A percentile compares a stretch with the other conserved stretches of the same genome.
Conservation (phyloP, 192 early-diverging fungal species). For the Podila clonocystis region DNA sequence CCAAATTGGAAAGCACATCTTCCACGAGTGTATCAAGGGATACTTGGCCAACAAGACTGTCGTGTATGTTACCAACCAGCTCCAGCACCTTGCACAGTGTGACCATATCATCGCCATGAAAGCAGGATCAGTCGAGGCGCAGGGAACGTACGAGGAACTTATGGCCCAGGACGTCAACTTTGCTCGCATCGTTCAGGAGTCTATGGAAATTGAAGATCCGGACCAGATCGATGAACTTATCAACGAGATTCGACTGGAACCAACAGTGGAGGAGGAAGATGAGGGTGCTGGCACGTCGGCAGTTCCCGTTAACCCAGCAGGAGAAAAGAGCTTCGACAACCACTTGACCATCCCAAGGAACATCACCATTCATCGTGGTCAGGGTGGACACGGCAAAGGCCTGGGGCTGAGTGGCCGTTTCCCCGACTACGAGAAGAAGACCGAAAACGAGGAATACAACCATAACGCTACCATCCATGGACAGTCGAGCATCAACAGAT, state of each 20-base stretch:
- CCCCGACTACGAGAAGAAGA: not conserved
- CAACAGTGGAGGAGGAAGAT: conserved; percentile 40
- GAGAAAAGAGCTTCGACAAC: conserved; percentile 16
- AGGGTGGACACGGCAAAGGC: not conserved
- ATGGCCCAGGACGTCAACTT: conserved; percentile 72
- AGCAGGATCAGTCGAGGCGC: conserved; percentile 56
- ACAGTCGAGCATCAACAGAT: conserved; percentile 9
- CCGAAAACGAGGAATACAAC: conserved; percentile 7
- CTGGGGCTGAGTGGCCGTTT: conserved; percentile 10
- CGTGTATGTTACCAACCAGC: conserved; percentile 74
- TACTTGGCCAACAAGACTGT: conserved; percentile 66
- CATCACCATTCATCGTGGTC: conserved; percentile 11
- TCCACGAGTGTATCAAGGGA: conserved; percentile 60
- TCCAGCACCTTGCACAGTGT: conserved; percentile 66
- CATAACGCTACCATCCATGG: conserved; percentile 15
- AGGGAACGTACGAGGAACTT: conserved; percentile 70
- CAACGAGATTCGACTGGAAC: conserved; percentile 52
- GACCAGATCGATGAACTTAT: conserved; percentile 56
- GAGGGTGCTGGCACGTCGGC: conserved; percentile 11
- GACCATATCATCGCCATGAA: conserved; percentile 71
- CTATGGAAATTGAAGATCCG: conserved; percentile 67
- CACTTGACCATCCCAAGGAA: conserved; percentile 26
- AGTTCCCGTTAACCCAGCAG: not conserved
- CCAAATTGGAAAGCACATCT: conserved; percentile 60
- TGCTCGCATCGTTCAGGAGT: conserved; percentile 70